Evolutionary conservation across 495 filamentous ascomycete species (phyloP).

Genomic region (Lichenothelia convexa): DNA sequence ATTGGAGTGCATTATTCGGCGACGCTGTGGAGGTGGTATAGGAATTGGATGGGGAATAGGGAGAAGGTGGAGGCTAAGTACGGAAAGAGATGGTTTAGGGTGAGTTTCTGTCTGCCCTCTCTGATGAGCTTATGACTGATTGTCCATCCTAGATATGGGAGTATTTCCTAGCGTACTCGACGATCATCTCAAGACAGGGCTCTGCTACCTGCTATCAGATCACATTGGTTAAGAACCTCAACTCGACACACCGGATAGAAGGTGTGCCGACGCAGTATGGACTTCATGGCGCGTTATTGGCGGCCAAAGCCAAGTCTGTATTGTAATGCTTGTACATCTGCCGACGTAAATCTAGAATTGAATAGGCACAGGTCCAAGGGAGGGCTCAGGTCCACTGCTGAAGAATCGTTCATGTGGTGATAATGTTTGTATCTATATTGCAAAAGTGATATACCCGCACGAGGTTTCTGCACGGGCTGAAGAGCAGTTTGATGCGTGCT

Average conservation of each 20-base stretch:
- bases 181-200: slow-evolving; percentile 86
- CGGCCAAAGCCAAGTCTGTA: slow-evolving; percentile 11
- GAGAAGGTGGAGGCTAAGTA: slow-evolving; percentile 95
- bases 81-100: slow-evolving; percentile 86
- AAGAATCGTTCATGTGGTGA: no score
- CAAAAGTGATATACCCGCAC: no score
- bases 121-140: not conserved
- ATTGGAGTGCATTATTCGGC: slow-evolving; percentile 95
- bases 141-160: slow-evolving; percentile 66
- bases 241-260: slow-evolving; percentile 85
- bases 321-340: no score
- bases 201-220: slow-evolving; percentile 93
- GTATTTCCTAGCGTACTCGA: slow-evolving; percentile 87
- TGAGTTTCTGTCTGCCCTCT: slow-evolving; percentile 30
- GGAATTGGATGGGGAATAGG: slow-evolving; percentile 93
- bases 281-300: slow-evolving; percentile 47
- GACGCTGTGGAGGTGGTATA: slow-evolving; percentile 95
- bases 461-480: no score
- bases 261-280: slow-evolving; percentile 60
- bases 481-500: no score
- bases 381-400: no score
- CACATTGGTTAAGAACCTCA: slow-evolving; percentile 90
- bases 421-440: no score
- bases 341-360: not conserved
- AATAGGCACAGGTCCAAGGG: no score